Percentiles rank a stretch among this genome's conserved stretches.
Conservation (phyloP, 2,329 filamentous ascomycete species). For the Alternaria metachromatica region DNA sequence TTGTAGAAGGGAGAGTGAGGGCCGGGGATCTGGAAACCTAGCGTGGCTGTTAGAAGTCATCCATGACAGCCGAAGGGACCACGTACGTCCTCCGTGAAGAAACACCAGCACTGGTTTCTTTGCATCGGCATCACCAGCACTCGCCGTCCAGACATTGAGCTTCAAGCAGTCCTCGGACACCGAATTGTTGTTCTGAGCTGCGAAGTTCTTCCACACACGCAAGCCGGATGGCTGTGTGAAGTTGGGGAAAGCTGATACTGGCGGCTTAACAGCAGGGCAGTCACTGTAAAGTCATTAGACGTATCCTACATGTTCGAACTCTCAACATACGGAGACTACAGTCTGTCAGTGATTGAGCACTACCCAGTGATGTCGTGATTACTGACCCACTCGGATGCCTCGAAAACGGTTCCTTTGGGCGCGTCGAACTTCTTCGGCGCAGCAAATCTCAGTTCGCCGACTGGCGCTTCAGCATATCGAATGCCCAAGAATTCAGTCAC, state of each 20-base stretch:
- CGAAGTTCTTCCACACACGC: slow-evolving; percentile 37
- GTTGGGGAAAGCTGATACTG: slow-evolving; percentile 32
- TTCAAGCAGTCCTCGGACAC: slow-evolving; percentile 38
- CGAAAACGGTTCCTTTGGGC: slow-evolving; percentile 25
- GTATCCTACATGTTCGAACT: neutral
- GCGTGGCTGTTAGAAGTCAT: neutral
- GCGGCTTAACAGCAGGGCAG: slow-evolving; percentile 33
- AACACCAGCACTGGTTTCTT: slow-evolving; percentile 40
- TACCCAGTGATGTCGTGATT: neutral
- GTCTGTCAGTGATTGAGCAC: slow-evolving; percentile 11
- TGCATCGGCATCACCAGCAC: slow-evolving; percentile 12
- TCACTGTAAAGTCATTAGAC: slow-evolving; percentile 21
- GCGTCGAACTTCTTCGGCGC: slow-evolving; percentile 36
- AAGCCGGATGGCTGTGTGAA: slow-evolving; percentile 34
- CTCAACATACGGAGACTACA: slow-evolving; percentile 30
- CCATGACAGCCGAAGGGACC: neutral
- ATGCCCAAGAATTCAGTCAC: slow-evolving; percentile 47
- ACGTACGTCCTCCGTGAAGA: slow-evolving; percentile 39
- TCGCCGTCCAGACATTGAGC: slow-evolving; percentile 40
- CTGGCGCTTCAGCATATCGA: slow-evolving; percentile 44
- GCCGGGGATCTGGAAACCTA: slow-evolving; percentile 33
- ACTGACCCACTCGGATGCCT: slow-evolving; percentile 33
- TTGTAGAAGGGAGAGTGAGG: slow-evolving; percentile 36
- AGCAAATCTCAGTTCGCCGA: slow-evolving; percentile 44
- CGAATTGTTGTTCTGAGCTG: slow-evolving; percentile 31